A percentile compares a stretch with the other conserved stretches of the same genome.
Conservation (phyloP, 345 rosid species). For the Brassica nigra region DNA sequence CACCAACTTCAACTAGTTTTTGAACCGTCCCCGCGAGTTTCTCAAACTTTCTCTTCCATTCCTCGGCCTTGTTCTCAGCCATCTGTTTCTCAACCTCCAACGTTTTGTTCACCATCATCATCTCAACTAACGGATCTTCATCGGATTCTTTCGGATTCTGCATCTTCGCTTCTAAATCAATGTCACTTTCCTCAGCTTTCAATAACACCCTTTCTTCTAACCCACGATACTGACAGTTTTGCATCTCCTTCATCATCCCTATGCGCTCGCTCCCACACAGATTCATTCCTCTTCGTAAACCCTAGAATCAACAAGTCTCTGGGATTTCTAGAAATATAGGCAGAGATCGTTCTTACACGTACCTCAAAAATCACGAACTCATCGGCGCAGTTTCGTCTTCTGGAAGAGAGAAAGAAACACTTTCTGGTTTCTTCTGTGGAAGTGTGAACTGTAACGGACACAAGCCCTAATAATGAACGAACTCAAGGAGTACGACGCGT, state of each 20-base stretch:
- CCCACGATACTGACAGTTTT: conserved; percentile 27
- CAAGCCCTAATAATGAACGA: background rate
- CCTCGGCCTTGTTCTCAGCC: conserved; percentile 52
- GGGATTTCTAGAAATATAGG: background rate
- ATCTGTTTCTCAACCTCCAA: conserved; percentile 52
- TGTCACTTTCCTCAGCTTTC: conserved; percentile 47
- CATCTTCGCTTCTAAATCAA: conserved; percentile 50
- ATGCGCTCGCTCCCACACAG: background rate
- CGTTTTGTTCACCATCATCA: conserved; percentile 50
- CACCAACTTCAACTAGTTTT: conserved; percentile 24
- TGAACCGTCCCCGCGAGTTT: conserved; percentile 44
- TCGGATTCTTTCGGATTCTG: conserved; percentile 34
- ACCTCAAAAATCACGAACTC: background rate
- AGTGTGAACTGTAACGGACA: background rate
- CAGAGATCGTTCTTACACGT: background rate
- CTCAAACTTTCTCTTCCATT: conserved; percentile 58
- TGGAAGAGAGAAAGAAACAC: background rate
- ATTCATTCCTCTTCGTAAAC: background rate
- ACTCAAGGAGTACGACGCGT: background rate
- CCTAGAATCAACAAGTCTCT: background rate
- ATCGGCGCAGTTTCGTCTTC: background rate
- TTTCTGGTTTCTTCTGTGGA: background rate
- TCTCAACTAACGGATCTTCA: conserved; percentile 41
- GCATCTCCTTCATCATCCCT: background rate
- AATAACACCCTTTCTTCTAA: conserved; percentile 34